A percentile compares a stretch with the other conserved stretches of the same genome.
These are phyloP conservation scores for Euphorbia celastroides DNA, from an alignment of 441 rosid genomes.

Conservation along the genomic window DNA sequence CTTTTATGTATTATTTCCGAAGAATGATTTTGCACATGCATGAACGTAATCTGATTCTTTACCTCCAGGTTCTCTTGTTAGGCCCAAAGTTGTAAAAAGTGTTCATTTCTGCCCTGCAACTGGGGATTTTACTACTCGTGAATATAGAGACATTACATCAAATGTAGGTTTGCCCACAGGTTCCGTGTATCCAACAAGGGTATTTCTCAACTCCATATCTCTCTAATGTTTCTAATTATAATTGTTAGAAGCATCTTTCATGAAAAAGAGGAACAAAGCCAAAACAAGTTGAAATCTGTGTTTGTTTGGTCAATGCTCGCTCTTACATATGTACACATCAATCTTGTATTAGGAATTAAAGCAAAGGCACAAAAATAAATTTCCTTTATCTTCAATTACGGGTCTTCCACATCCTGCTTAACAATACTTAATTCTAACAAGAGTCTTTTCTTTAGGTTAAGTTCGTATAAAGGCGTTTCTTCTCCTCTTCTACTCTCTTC, in stretches of 20 bases:
- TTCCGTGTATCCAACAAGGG: slow-evolving; percentile 97
- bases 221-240: slow-evolving; percentile 6
- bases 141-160: slow-evolving; percentile 92
- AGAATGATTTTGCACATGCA: slow-evolving; percentile 4
- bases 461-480: too few species aligned
- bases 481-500: too few species aligned
- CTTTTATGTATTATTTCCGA: not conserved
- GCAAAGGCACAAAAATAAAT: too few species aligned
- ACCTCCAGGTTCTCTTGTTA: slow-evolving; percentile 85
- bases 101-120: slow-evolving; percentile 92
- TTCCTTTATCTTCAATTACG: too few species aligned
- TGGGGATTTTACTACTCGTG: slow-evolving; percentile 65
- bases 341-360: too few species aligned
- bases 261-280: slow-evolving; percentile 72
- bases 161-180: slow-evolving; percentile 91
- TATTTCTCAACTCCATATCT: slow-evolving; percentile 25
- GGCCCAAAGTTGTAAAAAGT: slow-evolving; percentile 97
- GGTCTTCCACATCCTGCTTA: too few species aligned
- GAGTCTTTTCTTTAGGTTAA: too few species aligned
- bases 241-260: slow-evolving; percentile 14
- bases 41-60: slow-evolving; percentile 9
- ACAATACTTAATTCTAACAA: too few species aligned
- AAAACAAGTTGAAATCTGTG: too few species aligned
- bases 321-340: slow-evolving; percentile 55
- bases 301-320: slow-evolving; percentile 90